These are phyloP conservation scores for barrel medic (Medicago truncatula) DNA, from an alignment of 306 rosid genomes.

Conservation along the genomic window MtrunA17r5.0-ANR NC_053049.1:40356501-40357000, in stretches of 20 bases:
- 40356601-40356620: conserved; percentile 41
- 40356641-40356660: conserved; percentile 16
- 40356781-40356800: not conserved
- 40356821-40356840: conserved; percentile 75
- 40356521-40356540: not conserved
- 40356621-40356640: conserved; percentile 51
- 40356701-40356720: no score
- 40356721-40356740: no score
- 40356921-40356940: conserved; percentile 49
- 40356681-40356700: not conserved
- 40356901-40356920: conserved; percentile 61
- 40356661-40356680: not conserved
- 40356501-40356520: not conserved
- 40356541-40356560: conserved; percentile 35
- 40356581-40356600: conserved; percentile 40
- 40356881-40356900: conserved; percentile 56
- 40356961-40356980: conserved; percentile 49
- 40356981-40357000: conserved; percentile 71
- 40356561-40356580: conserved; percentile 41
- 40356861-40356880: conserved; percentile 75
- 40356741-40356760: not conserved
- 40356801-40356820: conserved; percentile 32
- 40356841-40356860: conserved; percentile 73
- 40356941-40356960: conserved; percentile 56
- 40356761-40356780: conserved; percentile 6